A percentile compares a stretch with the other conserved stretches of the same genome.
phyloP scores from a whole-genome alignment of 1,284 basidiomycete species.

The Laetiporus sulphureus region DNA sequence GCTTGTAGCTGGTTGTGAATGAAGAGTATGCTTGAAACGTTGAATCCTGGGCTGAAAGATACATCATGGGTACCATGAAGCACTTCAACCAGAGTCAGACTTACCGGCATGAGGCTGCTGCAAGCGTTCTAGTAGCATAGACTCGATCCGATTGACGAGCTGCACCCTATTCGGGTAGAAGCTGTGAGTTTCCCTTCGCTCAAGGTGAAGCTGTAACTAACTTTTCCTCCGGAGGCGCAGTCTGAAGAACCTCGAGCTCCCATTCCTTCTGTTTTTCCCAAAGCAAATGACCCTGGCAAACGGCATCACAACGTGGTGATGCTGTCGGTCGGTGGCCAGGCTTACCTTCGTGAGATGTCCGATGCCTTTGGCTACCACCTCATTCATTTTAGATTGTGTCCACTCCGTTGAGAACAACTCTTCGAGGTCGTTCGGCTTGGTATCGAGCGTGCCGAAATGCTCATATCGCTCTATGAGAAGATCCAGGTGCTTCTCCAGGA shows the following conservation, averaged over 20 bases:
- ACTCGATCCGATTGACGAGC: slow-evolving; percentile 40
- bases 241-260: slow-evolving; percentile 60
- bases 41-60: slow-evolving; percentile 53
- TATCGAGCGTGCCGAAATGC: slow-evolving; percentile 36
- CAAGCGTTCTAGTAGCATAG: slow-evolving; percentile 49
- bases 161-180: slow-evolving; percentile 27
- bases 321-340: no score
- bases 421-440: slow-evolving; percentile 41
- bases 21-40: slow-evolving; percentile 82
- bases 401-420: slow-evolving; percentile 54
- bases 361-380: slow-evolving; percentile 51
- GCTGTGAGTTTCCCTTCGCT: no score
- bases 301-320: no score
- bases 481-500: slow-evolving; percentile 64
- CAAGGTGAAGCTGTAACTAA: no score
- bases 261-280: slow-evolving; percentile 75
- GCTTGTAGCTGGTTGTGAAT: slow-evolving; percentile 74
- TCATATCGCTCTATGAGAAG: slow-evolving; percentile 56
- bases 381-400: slow-evolving; percentile 47
- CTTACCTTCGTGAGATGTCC: slow-evolving; percentile 59
- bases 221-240: slow-evolving; percentile 39
- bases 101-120: slow-evolving; percentile 65
- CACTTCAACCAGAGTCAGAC: slow-evolving; percentile 11
- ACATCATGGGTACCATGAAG: background rate
- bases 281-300: slow-evolving; percentile 65